Evolutionary conservation across 257 asterid genomes (phyloP).

Genomic region (Solanum medicagineum): DNA sequence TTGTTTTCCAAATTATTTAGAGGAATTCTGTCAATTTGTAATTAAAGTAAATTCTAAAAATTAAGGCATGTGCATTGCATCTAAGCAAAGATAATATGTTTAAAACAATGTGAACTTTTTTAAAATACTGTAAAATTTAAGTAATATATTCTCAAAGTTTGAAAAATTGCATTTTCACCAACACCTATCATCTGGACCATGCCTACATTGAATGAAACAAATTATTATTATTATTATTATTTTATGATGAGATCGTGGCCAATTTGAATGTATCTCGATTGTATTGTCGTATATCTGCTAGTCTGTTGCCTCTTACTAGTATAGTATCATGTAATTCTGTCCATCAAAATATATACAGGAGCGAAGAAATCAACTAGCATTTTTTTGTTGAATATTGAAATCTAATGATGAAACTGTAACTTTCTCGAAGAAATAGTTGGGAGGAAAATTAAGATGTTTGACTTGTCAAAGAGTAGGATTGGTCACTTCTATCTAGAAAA

Average conservation of each 20-base stretch:
- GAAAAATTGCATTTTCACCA: conserved; percentile 6
- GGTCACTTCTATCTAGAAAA: neutral
- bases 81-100: neutral
- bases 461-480: neutral
- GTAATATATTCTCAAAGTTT: neutral
- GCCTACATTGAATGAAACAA: conserved; percentile 4
- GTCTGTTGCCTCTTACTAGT: accelerated
- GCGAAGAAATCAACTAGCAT: neutral
- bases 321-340: neutral
- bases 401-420: neutral
- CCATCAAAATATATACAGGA: neutral
- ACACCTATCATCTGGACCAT: conserved; percentile 26
- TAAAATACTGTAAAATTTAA: neutral
- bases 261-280: neutral
- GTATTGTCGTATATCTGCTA: no score
- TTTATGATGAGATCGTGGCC: no score
- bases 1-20: neutral
- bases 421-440: neutral
- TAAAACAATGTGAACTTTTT: neutral
- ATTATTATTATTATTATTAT: neutral
- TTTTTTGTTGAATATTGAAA: neutral
- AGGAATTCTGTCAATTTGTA: neutral
- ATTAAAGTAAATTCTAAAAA: neutral
- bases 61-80: conserved; percentile 1
- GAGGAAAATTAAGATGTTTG: neutral